phyloP scores from a whole-genome alignment of 805 yeast genomes.

The Millerozyma acaciae region DNA sequence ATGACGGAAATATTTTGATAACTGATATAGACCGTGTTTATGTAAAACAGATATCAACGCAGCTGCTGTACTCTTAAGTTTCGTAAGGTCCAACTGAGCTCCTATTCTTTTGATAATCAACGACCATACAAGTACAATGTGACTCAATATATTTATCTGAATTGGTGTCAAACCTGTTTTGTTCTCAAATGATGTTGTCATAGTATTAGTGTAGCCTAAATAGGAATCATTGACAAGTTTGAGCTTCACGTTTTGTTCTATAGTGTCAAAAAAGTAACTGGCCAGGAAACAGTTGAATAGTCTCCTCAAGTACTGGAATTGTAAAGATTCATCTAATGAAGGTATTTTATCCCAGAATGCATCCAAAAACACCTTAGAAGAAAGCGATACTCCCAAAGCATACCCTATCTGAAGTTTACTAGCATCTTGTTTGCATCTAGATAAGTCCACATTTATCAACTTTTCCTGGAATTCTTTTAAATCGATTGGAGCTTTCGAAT shows the following conservation, averaged over 20 bases:
- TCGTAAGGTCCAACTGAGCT: conserved; percentile 2
- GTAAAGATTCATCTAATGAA: conserved; percentile 6
- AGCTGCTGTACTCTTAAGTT: conserved; percentile 7
- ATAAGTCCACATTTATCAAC: conserved; percentile 8
- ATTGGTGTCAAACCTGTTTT: background rate
- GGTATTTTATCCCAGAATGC: conserved; percentile 22
- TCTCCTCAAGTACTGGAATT: conserved; percentile 11
- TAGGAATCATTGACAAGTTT: conserved; percentile 11
- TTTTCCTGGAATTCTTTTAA: conserved; percentile 24
- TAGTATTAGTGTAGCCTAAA: conserved; percentile 11
- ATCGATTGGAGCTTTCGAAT: conserved; percentile 14
- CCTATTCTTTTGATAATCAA: conserved; percentile 7
- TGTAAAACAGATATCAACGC: conserved; percentile 8
- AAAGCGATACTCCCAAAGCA: conserved; percentile 11
- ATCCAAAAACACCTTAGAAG: conserved; percentile 14
- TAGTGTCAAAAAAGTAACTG: conserved; percentile 1
- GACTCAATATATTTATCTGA: conserved; percentile 7
- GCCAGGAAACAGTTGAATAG: conserved; percentile 7
- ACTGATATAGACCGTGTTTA: conserved; percentile 8
- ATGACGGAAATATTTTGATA: conserved; percentile 11
- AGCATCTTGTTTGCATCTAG: conserved; percentile 10
- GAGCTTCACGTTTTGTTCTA: conserved; percentile 6
- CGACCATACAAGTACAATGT: conserved; percentile 10
- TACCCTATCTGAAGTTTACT: conserved; percentile 16
- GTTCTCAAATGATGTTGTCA: conserved; percentile 2